These are phyloP conservation scores for Venturia oleaginea DNA, from an alignment of 2,329 filamentous ascomycete species.

Conservation along the genomic window DNA sequence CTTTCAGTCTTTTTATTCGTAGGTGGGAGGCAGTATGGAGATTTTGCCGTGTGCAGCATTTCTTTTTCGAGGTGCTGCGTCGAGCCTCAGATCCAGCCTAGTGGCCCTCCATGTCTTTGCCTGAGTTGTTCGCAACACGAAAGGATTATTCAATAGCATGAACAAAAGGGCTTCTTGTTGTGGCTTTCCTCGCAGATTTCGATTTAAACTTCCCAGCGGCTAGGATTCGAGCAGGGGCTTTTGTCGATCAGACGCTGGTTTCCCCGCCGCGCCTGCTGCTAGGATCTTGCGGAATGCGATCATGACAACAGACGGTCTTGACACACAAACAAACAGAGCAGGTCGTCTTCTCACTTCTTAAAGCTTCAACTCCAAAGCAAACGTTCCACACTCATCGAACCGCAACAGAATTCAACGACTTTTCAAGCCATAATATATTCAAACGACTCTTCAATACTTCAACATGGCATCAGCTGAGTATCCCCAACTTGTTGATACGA, in stretches of 20 bases:
- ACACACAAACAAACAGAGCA: background rate
- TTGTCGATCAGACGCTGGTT: background rate
- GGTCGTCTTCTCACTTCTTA: background rate
- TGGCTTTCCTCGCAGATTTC: background rate
- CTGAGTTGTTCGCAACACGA: too few relatives aligned
- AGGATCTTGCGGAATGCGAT: background rate
- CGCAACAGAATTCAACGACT: too few relatives aligned
- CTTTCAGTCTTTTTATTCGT: too few relatives aligned
- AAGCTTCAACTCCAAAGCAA: background rate
- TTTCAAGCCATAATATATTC: too few relatives aligned
- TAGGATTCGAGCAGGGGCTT: background rate
- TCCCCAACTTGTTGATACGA: constrained; percentile 24
- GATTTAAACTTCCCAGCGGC: background rate
- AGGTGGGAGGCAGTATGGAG: too few relatives aligned
- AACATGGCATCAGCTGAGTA: background rate
- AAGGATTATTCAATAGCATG: too few relatives aligned
- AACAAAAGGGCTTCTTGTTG: background rate
- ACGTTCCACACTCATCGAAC: background rate
- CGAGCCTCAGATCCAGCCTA: background rate
- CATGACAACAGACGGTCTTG: background rate
- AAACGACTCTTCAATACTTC: background rate
- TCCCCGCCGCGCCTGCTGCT: constrained; percentile 4
- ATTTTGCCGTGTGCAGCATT: background rate
- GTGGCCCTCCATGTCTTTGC: background rate
- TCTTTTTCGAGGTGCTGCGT: background rate